Percentiles rank a stretch among this genome's conserved stretches.
phyloP scores from a whole-genome alignment of 371 early-diverging fungal genomes.

The Circinella minor region DNA sequence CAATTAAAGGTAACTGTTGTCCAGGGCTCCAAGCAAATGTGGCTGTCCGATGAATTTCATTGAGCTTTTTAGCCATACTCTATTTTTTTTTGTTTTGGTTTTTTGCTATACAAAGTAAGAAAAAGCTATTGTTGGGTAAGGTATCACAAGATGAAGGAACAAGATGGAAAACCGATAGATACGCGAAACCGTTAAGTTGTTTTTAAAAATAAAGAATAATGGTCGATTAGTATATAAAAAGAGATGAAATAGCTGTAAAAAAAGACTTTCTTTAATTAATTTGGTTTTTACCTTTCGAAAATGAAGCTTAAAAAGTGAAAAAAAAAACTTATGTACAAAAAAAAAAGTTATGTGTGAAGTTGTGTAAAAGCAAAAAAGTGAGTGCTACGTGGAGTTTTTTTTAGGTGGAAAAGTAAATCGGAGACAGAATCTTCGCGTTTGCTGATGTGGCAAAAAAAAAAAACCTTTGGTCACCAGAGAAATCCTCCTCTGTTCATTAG shows the following conservation, averaged over 20 bases:
- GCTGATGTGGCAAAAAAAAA: too few relatives aligned
- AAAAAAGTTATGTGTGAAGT: neutral
- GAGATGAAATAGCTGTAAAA: too few relatives aligned
- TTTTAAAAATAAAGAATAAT: too few relatives aligned
- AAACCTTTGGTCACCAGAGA: too few relatives aligned
- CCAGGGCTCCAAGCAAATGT: slow-evolving; percentile 86
- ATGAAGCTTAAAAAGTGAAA: neutral
- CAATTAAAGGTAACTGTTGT: slow-evolving; percentile 75
- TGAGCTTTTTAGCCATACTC: slow-evolving; percentile 58
- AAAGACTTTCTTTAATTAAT: neutral
- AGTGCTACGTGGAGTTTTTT: slow-evolving; percentile 4
- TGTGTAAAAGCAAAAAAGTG: neutral
- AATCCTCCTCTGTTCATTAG: too few relatives aligned
- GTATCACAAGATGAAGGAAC: slow-evolving; percentile 1
- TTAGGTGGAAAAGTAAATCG: neutral
- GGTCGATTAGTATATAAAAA: too few relatives aligned
- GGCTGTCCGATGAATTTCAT: slow-evolving; percentile 80
- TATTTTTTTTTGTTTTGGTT: neutral
- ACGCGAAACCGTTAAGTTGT: neutral
- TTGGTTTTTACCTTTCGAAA: neutral
- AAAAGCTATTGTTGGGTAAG: neutral
- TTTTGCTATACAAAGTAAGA: neutral
- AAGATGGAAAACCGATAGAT: neutral
- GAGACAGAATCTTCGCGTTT: neutral
- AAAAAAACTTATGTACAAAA: slow-evolving; percentile 7